Evolutionary conservation across 306 rosid species (phyloP).

Genomic region (Rosa persica): DNA sequence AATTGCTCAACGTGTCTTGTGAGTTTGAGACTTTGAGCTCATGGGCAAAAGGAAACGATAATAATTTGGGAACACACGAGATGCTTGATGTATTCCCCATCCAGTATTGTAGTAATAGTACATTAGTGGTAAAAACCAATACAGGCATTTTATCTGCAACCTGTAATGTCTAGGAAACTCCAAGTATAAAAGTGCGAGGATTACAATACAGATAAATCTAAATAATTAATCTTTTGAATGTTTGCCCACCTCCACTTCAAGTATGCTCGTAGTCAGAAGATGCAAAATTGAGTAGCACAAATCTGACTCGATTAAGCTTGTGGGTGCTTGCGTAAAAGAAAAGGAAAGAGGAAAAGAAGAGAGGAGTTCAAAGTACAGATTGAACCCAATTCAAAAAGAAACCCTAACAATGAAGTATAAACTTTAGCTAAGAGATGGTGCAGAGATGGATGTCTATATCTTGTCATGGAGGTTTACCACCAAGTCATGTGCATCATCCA

Average conservation of each 20-base stretch:
- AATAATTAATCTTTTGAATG: slow-evolving; percentile 1
- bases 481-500: slow-evolving; percentile 93
- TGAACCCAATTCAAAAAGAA: slow-evolving; percentile 12
- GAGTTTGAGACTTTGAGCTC: background rate
- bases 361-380: slow-evolving; percentile 2
- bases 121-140: background rate
- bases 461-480: slow-evolving; percentile 96
- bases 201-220: slow-evolving; percentile 15
- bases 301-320: background rate
- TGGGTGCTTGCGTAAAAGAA: background rate
- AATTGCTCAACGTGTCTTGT: background rate
- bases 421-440: slow-evolving; percentile 26
- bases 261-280: background rate
- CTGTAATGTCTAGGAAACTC: background rate
- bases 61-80: slow-evolving; percentile 7
- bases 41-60: background rate
- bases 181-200: background rate
- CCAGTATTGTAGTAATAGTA: slow-evolving; percentile 7
- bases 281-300: background rate
- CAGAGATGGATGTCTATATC: slow-evolving; percentile 62
- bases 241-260: slow-evolving; percentile 12
- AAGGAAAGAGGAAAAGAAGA: no score
- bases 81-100: slow-evolving; percentile 21
- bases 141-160: slow-evolving; percentile 2
- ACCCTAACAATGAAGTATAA: slow-evolving; percentile 11